Evolutionary conservation across 2,329 filamentous ascomycete genomes (phyloP), one percentile per base, ranked within the genome.

Genomic region (Colletotrichum abscissum): DNA sequence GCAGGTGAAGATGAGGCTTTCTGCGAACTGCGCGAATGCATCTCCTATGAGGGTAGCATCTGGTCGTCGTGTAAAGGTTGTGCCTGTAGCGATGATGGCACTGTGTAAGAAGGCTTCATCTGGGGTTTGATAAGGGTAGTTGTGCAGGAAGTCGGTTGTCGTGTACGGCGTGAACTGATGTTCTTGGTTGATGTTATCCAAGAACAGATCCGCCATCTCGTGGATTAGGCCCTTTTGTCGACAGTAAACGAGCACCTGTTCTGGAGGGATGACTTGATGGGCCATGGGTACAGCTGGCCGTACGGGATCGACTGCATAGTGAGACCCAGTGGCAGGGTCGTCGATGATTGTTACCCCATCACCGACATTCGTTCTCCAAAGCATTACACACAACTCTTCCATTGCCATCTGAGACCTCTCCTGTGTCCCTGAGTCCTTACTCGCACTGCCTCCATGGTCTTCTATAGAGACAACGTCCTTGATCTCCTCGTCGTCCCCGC

Each of bases 321-420:
- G 64, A 16, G 74, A 69, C 24, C 69, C 73, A 5, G 60, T 71
- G n/a, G 57, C 26, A 26, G 68, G 57, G 16, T 75, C 74, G 24
- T 69, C 60, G 54, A 75, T 75, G 55, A 75, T 75, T 28, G 74
- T 75, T 6, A 75, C 74, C 11, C 74, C 73, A 33, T 75, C 74
- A 55, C 74, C 74, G 12, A 75, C 74, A 24, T 75, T 75, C 0
- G 73, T 75, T 33, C 74, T 56, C 74, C 74, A 75, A 24, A 75
- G 56, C 74, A 75, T 75, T 33, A 75, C 74, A 22, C 74, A 75
- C 5, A 75, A 26, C 63, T 75, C 74, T 30, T 75, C 74, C 73
- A 75, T 75, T 22, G 74, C 74, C 28, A 56, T 22, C n/a, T 72
- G 62, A 6, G 74, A 75, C 22, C 73, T 63, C 11, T 73, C 74